Evolutionary conservation across 1,284 basidiomycete species (phyloP).

Genomic region (Ganoderma boninense): DNA sequence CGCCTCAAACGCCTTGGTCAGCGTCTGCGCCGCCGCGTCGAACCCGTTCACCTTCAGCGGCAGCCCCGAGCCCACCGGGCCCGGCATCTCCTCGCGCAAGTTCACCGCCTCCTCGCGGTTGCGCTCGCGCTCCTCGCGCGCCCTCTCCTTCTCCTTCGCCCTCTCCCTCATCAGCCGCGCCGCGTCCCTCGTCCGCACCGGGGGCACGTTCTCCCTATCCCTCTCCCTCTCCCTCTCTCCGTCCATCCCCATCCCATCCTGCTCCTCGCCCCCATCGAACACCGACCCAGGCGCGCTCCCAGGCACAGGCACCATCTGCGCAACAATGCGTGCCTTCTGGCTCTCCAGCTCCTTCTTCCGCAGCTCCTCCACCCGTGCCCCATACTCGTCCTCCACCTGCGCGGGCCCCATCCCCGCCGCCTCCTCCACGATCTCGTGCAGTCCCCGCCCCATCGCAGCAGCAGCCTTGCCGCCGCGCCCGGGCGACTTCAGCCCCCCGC

Average conservation of each 20-base stretch:
- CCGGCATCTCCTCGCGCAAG: conserved; percentile 33
- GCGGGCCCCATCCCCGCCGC: conserved; percentile 34
- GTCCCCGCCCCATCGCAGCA: conserved; percentile 30
- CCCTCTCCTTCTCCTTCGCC: conserved; percentile 34
- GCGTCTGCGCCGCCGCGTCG: conserved; percentile 71
- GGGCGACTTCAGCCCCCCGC: conserved; percentile 41
- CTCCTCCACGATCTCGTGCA: conserved; percentile 63
- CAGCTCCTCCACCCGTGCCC: conserved; percentile 48
- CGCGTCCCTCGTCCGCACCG: conserved; percentile 19
- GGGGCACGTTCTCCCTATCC: conserved; percentile 26
- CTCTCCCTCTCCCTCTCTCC: conserved; percentile 12
- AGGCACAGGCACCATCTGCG: conserved; percentile 82
- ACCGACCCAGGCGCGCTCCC: conserved; percentile 35
- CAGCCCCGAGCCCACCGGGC: conserved; percentile 14
- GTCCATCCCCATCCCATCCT: conserved; percentile 8
- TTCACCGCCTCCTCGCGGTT: conserved; percentile 25
- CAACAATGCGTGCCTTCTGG: conserved; percentile 90
- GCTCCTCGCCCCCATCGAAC: conserved; percentile 35
- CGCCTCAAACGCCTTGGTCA: conserved; percentile 76
- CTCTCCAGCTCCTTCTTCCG: conserved; percentile 80
- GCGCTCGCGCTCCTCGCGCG: conserved; percentile 31
- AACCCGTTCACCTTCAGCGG: conserved; percentile 61
- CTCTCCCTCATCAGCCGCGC: conserved; percentile 25
- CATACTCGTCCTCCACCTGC: conserved; percentile 41
- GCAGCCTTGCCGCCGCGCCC: conserved; percentile 37